Conservation (phyloP, 139 green algal species). For the Tetraselmis chui region DNA sequence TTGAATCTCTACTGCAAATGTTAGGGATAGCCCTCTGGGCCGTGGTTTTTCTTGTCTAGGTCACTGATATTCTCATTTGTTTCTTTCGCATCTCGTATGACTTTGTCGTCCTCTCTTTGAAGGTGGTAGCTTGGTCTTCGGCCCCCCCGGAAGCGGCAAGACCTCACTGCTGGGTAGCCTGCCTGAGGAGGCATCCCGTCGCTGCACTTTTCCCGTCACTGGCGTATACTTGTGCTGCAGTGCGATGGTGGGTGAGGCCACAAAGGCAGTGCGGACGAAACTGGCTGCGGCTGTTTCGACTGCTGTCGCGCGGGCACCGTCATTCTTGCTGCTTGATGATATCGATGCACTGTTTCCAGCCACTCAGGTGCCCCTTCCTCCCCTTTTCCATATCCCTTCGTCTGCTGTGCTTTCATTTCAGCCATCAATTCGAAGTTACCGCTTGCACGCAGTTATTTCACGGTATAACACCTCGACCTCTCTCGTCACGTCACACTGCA, state of each 20-base stretch:
- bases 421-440: too few species aligned
- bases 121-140: conserved; percentile 45
- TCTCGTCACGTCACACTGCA: too few species aligned
- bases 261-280: conserved; percentile 12
- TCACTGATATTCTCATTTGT: too few species aligned
- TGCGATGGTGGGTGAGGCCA: conserved; percentile 29
- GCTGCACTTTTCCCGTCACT: conserved; percentile 27
- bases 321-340: conserved; percentile 76
- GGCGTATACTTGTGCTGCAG: conserved; percentile 41
- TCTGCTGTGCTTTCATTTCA: too few species aligned
- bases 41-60: too few species aligned
- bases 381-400: too few species aligned
- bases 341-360: conserved; percentile 61
- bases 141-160: conserved; percentile 42
- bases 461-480: too few species aligned
- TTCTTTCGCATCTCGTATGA: too few species aligned
- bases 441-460: too few species aligned
- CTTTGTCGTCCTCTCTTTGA: too few species aligned
- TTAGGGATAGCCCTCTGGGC: too few species aligned
- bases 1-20: too few species aligned
- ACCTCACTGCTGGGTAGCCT: conserved; percentile 32
- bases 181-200: conserved; percentile 14
- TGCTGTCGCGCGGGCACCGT: conserved; percentile 45
- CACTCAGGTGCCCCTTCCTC: neutral
- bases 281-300: conserved; percentile 30